phyloP scores from a whole-genome alignment of 2,329 filamentous ascomycete species.

The Elsinoe arachidis region DNA sequence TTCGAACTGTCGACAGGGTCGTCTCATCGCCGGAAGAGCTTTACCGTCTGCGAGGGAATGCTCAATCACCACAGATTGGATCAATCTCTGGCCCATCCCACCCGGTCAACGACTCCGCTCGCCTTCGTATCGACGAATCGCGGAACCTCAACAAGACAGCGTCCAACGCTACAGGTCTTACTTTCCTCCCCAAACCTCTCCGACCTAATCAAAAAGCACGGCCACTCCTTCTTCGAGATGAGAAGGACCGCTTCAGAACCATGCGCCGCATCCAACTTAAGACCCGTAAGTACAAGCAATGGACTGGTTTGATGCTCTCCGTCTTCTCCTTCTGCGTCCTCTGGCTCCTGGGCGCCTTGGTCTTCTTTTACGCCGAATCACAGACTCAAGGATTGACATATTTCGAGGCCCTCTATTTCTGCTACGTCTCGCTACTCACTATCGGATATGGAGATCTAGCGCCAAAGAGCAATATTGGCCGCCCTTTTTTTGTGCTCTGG shows the following conservation, averaged over 20 bases:
- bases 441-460: constrained; percentile 80
- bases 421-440: constrained; percentile 72
- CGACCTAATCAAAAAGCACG: constrained; percentile 30
- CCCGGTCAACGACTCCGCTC: constrained; percentile 13
- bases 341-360: constrained; percentile 70
- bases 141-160: neutral
- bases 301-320: constrained; percentile 64
- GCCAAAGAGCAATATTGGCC: constrained; percentile 67
- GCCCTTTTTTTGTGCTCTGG: constrained; percentile 91
- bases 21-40: constrained; percentile 46
- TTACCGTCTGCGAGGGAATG: constrained; percentile 22
- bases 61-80: neutral
- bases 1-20: constrained; percentile 46
- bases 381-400: constrained; percentile 55
- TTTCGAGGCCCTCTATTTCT: constrained; percentile 77
- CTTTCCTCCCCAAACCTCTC: constrained; percentile 13
- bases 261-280: constrained; percentile 68
- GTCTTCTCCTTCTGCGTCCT: constrained; percentile 59
- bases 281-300: constrained; percentile 58
- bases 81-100: constrained; percentile 20
- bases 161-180: constrained; percentile 11
- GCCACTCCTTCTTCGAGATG: constrained; percentile 48
- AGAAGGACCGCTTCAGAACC: constrained; percentile 32
- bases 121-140: neutral
- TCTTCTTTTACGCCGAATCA: constrained; percentile 59